Conservation (phyloP, 768 basidiomycete species). For the Collybiopsis luxurians region DNA sequence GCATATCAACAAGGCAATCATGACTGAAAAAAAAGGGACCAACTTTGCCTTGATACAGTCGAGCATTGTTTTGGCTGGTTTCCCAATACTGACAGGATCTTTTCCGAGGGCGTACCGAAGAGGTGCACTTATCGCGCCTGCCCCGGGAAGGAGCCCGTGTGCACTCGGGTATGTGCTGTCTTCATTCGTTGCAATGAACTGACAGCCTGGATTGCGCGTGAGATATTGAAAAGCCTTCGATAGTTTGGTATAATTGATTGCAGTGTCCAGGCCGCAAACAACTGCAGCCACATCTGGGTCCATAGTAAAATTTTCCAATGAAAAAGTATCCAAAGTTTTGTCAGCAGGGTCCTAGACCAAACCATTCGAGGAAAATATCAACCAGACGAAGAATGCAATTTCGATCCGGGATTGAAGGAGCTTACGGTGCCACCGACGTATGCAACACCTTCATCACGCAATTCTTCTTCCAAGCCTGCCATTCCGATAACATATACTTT, state of each 20-base stretch:
- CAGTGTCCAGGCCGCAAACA: constrained; percentile 86
- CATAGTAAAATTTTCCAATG: constrained; percentile 59
- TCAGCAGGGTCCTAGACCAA: constrained; percentile 75
- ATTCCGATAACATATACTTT: constrained; percentile 96
- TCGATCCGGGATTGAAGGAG: background rate
- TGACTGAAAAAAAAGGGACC: constrained; percentile 10
- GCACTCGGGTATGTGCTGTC: constrained; percentile 88
- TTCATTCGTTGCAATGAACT: constrained; percentile 88
- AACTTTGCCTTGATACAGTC: constrained; percentile 82
- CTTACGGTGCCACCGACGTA: constrained; percentile 84
- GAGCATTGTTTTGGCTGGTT: constrained; percentile 89
- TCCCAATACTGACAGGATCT: constrained; percentile 80
- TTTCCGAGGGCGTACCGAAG: constrained; percentile 68
- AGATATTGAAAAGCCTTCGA: constrained; percentile 92
- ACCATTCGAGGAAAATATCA: background rate
- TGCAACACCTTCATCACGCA: constrained; percentile 80
- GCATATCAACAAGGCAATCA: constrained; percentile 4
- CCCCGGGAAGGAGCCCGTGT: constrained; percentile 73
- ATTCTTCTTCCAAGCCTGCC: constrained; percentile 89
- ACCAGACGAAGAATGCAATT: background rate
- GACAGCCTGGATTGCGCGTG: constrained; percentile 71
- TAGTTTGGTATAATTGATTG: constrained; percentile 91
- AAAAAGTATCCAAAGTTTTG: constrained; percentile 56
- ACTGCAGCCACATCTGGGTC: constrained; percentile 89
- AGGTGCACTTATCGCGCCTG: constrained; percentile 82